Conservation (phyloP, 169 alveolate genomes). For the Eimeria praecox region DNA sequence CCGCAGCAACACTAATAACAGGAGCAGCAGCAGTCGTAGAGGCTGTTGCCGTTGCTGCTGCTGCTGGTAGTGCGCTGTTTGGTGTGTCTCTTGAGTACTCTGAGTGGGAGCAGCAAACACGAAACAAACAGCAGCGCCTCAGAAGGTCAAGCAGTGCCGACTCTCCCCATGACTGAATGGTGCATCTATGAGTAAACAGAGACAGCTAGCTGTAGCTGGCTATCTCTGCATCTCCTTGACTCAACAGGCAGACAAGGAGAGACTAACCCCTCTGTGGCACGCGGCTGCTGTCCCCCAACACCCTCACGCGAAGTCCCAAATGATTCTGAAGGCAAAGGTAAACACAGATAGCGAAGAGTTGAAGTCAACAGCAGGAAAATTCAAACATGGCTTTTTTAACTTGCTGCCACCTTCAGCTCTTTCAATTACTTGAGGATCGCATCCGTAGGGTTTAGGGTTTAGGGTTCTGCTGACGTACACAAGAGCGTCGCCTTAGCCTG, state of each 20-base stretch:
- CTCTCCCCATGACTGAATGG: background rate
- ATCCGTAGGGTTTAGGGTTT: background rate
- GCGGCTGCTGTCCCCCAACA: background rate
- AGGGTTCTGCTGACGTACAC: background rate
- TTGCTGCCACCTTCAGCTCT: background rate
- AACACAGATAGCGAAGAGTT: background rate
- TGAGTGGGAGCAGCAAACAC: slow-evolving; percentile 7
- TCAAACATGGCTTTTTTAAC: background rate
- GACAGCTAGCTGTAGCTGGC: background rate
- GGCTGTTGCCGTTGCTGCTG: background rate
- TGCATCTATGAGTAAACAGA: background rate
- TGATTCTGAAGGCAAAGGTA: background rate
- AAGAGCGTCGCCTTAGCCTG: background rate
- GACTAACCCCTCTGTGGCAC: background rate
- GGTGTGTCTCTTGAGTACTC: background rate
- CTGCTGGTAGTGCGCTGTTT: background rate
- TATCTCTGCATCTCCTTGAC: background rate
- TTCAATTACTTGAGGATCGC: background rate
- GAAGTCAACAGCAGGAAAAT: background rate
- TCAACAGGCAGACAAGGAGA: background rate
- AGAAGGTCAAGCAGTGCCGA: background rate
- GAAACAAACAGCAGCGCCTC: background rate
- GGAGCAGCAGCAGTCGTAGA: background rate
- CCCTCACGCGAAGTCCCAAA: slow-evolving; percentile 45
- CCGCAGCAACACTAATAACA: background rate